phyloP scores from a whole-genome alignment of 1,284 basidiomycete species.

The Afroboletus lepidellus region DNA sequence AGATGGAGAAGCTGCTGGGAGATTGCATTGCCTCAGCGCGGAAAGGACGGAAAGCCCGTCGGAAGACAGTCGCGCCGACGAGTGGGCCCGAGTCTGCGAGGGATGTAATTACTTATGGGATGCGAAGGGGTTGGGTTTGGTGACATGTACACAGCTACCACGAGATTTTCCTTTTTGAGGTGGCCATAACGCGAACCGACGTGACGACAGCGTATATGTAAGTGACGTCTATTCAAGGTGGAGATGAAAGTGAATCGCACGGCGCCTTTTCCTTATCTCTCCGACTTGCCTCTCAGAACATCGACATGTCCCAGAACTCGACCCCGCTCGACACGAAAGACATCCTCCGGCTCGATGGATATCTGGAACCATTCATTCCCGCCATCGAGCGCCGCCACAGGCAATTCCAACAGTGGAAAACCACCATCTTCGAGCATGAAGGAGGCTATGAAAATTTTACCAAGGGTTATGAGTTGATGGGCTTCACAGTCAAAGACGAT shows the following conservation, averaged over 20 bases:
- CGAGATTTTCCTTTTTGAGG: constrained; percentile 17
- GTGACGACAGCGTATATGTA: background rate
- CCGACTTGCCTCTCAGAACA: constrained; percentile 6
- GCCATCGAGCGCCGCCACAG: constrained; percentile 74
- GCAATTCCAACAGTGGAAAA: constrained; percentile 72
- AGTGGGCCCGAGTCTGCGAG: constrained; percentile 26
- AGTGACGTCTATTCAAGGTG: background rate
- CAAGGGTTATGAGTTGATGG: constrained; percentile 84
- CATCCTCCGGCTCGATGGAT: constrained; percentile 63
- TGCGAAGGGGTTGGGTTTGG: constrained; percentile 29
- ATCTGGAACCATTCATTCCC: constrained; percentile 74
- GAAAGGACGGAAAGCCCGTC: constrained; percentile 22
- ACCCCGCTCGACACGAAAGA: constrained; percentile 51
- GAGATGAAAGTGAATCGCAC: constrained; percentile 7
- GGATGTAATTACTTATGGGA: constrained; percentile 32
- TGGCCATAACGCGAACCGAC: background rate
- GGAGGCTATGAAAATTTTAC: constrained; percentile 91
- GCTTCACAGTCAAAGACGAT: constrained; percentile 71
- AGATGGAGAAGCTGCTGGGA: constrained; percentile 33
- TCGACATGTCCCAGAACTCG: constrained; percentile 34
- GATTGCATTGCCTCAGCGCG: constrained; percentile 18
- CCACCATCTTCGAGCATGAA: constrained; percentile 72
- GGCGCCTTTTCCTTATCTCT: constrained; percentile 9
- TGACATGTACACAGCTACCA: constrained; percentile 1
- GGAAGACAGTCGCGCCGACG: constrained; percentile 23